These are phyloP conservation scores for Sphenostylis stenocarpa DNA, from an alignment of 306 rosid genomes.

Conservation along the genomic window DNA sequence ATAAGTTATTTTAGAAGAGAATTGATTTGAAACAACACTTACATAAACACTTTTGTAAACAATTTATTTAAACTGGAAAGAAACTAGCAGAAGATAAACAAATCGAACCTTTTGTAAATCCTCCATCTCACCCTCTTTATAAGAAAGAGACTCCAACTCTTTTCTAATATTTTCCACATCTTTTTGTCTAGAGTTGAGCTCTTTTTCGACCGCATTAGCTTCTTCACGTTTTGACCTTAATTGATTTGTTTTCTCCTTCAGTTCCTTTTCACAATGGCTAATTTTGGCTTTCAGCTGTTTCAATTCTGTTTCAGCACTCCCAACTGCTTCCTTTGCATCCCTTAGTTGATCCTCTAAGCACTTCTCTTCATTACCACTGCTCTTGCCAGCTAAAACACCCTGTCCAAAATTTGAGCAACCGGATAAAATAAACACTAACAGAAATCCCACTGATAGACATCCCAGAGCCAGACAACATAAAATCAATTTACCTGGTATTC, in stretches of 20 bases:
- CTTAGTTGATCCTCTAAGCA: constrained; percentile 87
- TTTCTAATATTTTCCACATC: constrained; percentile 65
- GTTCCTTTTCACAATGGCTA: constrained; percentile 80
- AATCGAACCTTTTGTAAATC: constrained; percentile 70
- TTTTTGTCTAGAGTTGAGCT: constrained; percentile 56
- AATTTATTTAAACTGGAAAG: constrained; percentile 23
- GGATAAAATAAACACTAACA: constrained; percentile 13
- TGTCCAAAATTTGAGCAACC: constrained; percentile 31
- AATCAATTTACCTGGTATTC: constrained; percentile 75
- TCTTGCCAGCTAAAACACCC: constrained; percentile 93
- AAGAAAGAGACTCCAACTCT: constrained; percentile 70
- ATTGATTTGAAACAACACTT: constrained; percentile 17
- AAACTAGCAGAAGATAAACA: constrained; percentile 31
- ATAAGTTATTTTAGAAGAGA: constrained; percentile 26
- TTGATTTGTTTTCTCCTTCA: constrained; percentile 71
- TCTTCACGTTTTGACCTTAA: constrained; percentile 81
- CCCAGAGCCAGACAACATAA: neutral
- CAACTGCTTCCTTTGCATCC: constrained; percentile 93
- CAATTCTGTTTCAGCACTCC: constrained; percentile 84
- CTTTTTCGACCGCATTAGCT: constrained; percentile 79
- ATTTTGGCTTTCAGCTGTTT: constrained; percentile 82
- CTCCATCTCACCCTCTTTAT: constrained; percentile 84
- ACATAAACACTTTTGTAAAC: no score
- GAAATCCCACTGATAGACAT: constrained; percentile 3
- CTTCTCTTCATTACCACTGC: constrained; percentile 90